These are phyloP conservation scores for Xylaria sp. DNA, from an alignment of 495 filamentous ascomycete species.

Conservation along the genomic window DNA sequence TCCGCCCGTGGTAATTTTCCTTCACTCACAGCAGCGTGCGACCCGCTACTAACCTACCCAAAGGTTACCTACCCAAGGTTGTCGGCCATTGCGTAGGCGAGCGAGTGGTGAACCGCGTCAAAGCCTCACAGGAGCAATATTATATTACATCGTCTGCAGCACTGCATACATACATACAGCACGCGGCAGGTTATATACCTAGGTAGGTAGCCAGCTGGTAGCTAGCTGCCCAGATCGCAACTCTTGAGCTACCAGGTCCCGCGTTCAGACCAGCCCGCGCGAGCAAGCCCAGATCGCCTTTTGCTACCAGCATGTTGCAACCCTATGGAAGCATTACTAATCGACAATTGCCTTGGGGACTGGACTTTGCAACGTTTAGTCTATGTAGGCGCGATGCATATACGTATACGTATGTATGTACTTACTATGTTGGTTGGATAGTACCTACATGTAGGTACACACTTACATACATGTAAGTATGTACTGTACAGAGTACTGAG, in stretches of 20 bases:
- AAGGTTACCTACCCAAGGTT: background rate
- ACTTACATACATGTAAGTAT: too few species aligned
- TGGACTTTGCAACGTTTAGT: background rate
- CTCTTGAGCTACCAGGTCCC: background rate
- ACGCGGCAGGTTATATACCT: too few species aligned
- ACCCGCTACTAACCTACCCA: background rate
- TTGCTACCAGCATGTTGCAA: background rate
- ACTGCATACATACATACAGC: background rate
- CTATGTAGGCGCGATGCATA: background rate
- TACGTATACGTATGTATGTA: background rate
- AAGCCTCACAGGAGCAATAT: background rate
- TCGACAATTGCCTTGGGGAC: background rate
- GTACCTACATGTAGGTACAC: too few species aligned
- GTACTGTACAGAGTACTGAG: too few species aligned
- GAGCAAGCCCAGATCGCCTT: background rate
- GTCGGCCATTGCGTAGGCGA: background rate
- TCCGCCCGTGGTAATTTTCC: constrained; percentile 4
- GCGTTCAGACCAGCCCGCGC: background rate
- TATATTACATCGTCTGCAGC: too few species aligned
- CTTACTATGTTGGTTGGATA: too few species aligned
- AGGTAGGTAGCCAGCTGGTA: too few species aligned
- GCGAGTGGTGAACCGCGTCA: background rate
- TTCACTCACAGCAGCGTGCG: background rate
- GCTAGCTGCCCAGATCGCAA: background rate
- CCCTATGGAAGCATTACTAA: background rate